Evolutionary conservation across 345 rosid genomes (phyloP), one percentile per base, ranked within the genome.

Genomic region (Hibiscus syriacus): DNA sequence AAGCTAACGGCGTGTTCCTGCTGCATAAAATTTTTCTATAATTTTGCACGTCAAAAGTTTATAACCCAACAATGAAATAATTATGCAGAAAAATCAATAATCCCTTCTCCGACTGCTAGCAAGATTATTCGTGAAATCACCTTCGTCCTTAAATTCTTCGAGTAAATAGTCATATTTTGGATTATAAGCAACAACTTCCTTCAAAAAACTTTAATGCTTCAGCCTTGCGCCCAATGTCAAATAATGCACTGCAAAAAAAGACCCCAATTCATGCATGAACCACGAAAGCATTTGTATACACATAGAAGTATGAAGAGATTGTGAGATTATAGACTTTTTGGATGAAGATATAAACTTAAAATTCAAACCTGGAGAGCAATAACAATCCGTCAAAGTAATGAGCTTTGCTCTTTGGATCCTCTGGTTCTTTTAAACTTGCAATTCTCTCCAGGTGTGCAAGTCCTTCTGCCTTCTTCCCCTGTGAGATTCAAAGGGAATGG

Each of bases 361-460:
- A 43, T 22, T 36, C 70, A 38, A 76, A 93, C 98, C 92, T 80
- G 45, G 96, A 79, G 36, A 87, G 84, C 66, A 86, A 66, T 32
- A 90, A 79, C 77, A 90, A 72, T 67, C 89, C 90, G 16, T 85
- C 88, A 5, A 76, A 87, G 76, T 93, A 93, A 76, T 82, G 86
- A 29, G 81, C 87, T 80, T 88, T 89, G 84, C 80, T 80, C 72
- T 75, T 79, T 5, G 90, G 88, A 64, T 93, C 90, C 5, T 82
- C 79, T 0, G 96, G 94, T 72, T 93, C 97, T 65, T 80, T 60
- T 72, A 88, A 67, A n/a, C n/a, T n/a, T n/a, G n/a, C n/a, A n/a
- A n/a, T n/a, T n/a, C n/a, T n/a, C n/a, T n/a, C n/a, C n/a, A n/a
- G n/a, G n/a, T n/a, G n/a, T n/a, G n/a, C n/a, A n/a, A n/a, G n/a